These are phyloP conservation scores for Stylosanthes scabra DNA, from an alignment of 331 rosid species.

Conservation along the genomic window DNA sequence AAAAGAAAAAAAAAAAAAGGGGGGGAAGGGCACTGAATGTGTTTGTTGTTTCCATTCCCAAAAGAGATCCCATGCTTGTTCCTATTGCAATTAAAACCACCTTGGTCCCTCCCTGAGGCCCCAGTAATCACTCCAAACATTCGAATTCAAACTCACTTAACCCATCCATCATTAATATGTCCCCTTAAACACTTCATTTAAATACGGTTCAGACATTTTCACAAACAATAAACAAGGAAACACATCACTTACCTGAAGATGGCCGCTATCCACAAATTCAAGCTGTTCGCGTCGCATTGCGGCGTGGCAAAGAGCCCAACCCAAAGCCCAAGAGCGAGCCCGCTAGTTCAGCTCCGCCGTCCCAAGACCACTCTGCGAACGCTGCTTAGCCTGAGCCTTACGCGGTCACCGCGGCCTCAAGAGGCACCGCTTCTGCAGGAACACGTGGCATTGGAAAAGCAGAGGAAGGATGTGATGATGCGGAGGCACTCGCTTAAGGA, in stretches of 20 bases:
- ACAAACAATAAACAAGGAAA: not conserved
- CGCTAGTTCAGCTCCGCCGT: conserved; percentile 74
- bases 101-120: conserved; percentile 45
- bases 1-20: conserved; percentile 24
- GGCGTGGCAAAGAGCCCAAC: conserved; percentile 82
- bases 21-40: conserved; percentile 34
- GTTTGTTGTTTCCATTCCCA: conserved; percentile 43
- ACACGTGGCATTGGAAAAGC: conserved; percentile 35
- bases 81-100: conserved; percentile 38
- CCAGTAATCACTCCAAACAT: conserved; percentile 31
- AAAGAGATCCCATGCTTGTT: conserved; percentile 58
- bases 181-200: conserved; percentile 3
- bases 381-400: conserved; percentile 58
- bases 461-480: conserved; percentile 42
- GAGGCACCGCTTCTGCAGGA: conserved; percentile 40
- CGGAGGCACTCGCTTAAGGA: conserved; percentile 73
- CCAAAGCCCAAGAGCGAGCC: conserved; percentile 83
- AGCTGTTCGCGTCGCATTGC: conserved; percentile 80
- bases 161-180: not conserved
- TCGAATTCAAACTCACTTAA: conserved; percentile 60
- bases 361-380: conserved; percentile 67
- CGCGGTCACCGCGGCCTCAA: conserved; percentile 47
- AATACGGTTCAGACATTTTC: not conserved
- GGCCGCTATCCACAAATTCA: conserved; percentile 87
- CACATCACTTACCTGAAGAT: conserved; percentile 41